phyloP scores from a whole-genome alignment of 1,284 basidiomycete genomes.

The Agaricales sp. region DNA sequence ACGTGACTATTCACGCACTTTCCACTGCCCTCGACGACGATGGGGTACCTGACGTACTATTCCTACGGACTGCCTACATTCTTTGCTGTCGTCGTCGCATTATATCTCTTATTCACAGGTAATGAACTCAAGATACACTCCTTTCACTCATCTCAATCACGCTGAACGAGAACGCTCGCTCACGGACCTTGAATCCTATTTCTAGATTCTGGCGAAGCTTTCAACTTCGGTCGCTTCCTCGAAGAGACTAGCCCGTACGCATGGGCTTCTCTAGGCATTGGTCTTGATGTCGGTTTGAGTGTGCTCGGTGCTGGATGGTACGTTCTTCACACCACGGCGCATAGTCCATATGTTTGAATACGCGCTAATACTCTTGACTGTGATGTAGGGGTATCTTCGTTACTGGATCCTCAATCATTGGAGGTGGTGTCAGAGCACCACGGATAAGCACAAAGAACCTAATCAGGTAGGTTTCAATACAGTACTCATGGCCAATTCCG shows the following conservation, averaged over 20 bases:
- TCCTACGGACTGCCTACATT: constrained; percentile 60
- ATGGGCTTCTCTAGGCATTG: constrained; percentile 89
- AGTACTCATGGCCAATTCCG: background rate
- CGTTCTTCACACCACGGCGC: too few relatives aligned
- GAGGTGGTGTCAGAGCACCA: constrained; percentile 90
- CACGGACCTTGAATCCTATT: constrained; percentile 2
- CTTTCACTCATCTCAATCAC: constrained; percentile 1
- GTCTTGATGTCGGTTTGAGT: constrained; percentile 88
- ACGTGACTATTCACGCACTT: background rate
- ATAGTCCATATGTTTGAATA: background rate
- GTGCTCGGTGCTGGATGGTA: constrained; percentile 95
- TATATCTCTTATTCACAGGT: constrained; percentile 88
- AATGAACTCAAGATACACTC: constrained; percentile 9
- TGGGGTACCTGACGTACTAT: constrained; percentile 32
- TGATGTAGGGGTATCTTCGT: constrained; percentile 88
- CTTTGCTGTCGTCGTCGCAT: constrained; percentile 51
- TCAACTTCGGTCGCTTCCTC: constrained; percentile 89
- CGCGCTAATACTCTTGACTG: background rate
- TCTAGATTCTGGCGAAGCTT: constrained; percentile 78
- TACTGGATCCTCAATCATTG: constrained; percentile 90
- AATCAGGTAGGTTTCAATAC: constrained; percentile 72
- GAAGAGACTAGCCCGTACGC: constrained; percentile 91
- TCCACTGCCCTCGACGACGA: background rate
- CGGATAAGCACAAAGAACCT: constrained; percentile 96
- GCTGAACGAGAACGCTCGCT: too few relatives aligned